Conservation (phyloP, 495 filamentous ascomycete species). For the Podospora conica region DNA sequence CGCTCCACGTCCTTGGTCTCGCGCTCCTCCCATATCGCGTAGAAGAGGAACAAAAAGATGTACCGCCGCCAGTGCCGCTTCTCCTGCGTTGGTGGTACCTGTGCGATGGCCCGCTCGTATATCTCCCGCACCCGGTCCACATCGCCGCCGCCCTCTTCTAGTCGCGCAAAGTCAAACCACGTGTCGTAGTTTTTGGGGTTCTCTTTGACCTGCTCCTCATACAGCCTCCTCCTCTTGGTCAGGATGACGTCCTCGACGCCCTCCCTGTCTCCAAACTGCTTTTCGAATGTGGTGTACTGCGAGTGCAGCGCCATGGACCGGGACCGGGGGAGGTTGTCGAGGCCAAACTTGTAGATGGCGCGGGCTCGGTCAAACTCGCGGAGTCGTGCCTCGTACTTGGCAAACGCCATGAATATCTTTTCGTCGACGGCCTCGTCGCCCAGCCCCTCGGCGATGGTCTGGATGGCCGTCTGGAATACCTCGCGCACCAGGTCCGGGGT, state of each 20-base stretch:
- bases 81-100: constrained; percentile 91
- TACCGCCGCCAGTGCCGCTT: constrained; percentile 97
- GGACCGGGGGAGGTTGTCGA: constrained; percentile 83
- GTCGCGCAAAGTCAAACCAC: constrained; percentile 91
- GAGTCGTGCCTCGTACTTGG: constrained; percentile 84
- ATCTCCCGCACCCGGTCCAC: constrained; percentile 78
- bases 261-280: constrained; percentile 91
- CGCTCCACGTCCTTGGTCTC: constrained; percentile 71
- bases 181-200: constrained; percentile 91
- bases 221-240: constrained; percentile 88
- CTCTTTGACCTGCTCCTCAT: constrained; percentile 88
- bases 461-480: constrained; percentile 83
- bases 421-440: constrained; percentile 98
- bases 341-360: constrained; percentile 92
- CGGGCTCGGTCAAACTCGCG: constrained; percentile 94
- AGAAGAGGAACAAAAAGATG: constrained; percentile 97
- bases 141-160: constrained; percentile 81
- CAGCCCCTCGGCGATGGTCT: constrained; percentile 81
- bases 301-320: constrained; percentile 82
- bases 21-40: constrained; percentile 90
- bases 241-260: constrained; percentile 94
- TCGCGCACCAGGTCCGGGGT: constrained; percentile 87
- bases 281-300: constrained; percentile 94
- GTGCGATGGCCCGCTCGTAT: constrained; percentile 93
- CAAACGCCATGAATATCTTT: constrained; percentile 87